Conservation (phyloP, 2,329 filamentous ascomycete species). For the Aspergillus aculeatinus region DNA sequence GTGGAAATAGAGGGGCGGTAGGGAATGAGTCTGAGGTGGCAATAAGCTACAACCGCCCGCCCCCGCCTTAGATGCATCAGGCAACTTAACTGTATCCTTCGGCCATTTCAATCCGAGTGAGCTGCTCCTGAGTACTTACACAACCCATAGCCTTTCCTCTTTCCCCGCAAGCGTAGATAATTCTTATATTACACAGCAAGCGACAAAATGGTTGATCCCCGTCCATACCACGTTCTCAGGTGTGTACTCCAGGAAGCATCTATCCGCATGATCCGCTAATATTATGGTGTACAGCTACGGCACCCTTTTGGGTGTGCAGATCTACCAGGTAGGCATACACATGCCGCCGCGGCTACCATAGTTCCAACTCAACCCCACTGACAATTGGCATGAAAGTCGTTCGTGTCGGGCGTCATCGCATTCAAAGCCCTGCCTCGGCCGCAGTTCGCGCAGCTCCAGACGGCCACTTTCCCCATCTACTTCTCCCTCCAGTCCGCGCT, state of each 20-base stretch:
- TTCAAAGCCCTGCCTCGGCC: slow-evolving; percentile 75
- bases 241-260: slow-evolving; percentile 12
- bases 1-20: neutral
- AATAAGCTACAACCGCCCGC: neutral
- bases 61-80: neutral
- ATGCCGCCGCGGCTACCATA: slow-evolving; percentile 13
- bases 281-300: slow-evolving; percentile 64
- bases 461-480: slow-evolving; percentile 75
- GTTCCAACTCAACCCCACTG: neutral
- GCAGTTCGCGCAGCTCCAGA: slow-evolving; percentile 78
- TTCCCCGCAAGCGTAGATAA: too few relatives aligned
- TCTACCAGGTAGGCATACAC: slow-evolving; percentile 69
- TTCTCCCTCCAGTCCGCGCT: slow-evolving; percentile 79
- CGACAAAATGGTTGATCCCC: slow-evolving; percentile 32
- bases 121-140: neutral
- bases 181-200: neutral
- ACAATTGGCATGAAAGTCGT: slow-evolving; percentile 56
- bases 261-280: neutral
- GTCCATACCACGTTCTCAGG: slow-evolving; percentile 37
- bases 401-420: slow-evolving; percentile 70
- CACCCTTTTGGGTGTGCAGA: slow-evolving; percentile 77
- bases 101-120: neutral
- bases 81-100: neutral
- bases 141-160: neutral
- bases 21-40: neutral